Base-by-base conservation (phyloP, 768 basidiomycete genomes). In the Agaricus bisporus region DNA sequence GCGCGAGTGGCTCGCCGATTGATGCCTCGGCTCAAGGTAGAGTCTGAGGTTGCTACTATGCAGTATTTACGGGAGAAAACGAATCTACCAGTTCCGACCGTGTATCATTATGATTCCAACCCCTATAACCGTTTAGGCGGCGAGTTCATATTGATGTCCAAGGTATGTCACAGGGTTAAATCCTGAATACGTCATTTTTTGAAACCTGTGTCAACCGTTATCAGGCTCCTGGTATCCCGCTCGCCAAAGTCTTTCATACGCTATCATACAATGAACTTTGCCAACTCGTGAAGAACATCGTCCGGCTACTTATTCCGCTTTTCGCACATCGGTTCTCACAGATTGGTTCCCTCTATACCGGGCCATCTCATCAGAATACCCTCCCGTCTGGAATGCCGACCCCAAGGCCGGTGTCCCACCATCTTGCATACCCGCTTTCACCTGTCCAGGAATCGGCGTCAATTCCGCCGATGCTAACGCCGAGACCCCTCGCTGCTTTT, bases 101-200 rank as follows among this genome's bases (percentile, higher is more conserved):
- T 93, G 4, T 87, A 86, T 56, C 79, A 82, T 65, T 85, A 87
- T 65, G 88, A 92, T 60, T 77, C 89, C 0, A 91, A 91, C 62
- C 90, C 89, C 8, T 88, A 81, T 65, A 92, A 93, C 64, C 81
- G 86, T 11, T 74, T 93, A 26, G 91, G 89, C 0, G 86, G 87
- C 17, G 91, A 93, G 66, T 92, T 84, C 60, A 89, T 92, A 58
- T 64, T 93, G 56, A 90, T 92, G 90, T 86, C 86, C 50, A 91
- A 86, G 81, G 89, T 86, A 56, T 41, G 78, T 69, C 28, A 14
- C 53, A 41, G 14, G 32, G 37, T 29, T 45, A 26, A 41, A 41
- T 25, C 39, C 44, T 35, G n/a, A 41, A 35, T 46, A 55, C 57
- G 51, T 56, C 48, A 36, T 48, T 48, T 57, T 22, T 45, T 18